Conservation (phyloP, 345 rosid genomes). For the Eucalyptus marginata region DNA sequence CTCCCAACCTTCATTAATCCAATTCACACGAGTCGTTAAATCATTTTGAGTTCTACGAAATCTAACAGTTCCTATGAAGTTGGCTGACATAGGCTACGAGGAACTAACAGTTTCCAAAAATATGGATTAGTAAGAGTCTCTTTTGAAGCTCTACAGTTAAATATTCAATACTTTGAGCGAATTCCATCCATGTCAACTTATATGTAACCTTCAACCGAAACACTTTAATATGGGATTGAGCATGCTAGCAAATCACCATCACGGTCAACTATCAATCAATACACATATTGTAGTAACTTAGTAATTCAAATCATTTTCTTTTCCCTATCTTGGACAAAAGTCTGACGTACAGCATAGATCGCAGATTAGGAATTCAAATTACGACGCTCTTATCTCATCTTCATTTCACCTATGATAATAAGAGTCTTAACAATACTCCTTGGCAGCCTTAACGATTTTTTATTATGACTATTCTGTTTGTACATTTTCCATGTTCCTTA, state of each 20-base stretch:
- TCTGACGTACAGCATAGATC: neutral
- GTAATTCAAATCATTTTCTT: neutral
- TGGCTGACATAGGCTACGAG: neutral
- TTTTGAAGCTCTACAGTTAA: neutral
- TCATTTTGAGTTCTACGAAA: neutral
- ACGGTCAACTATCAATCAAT: rapidly evolving
- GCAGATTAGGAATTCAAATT: neutral
- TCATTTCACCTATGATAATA: neutral
- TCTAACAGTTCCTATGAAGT: neutral
- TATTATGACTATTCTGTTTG: neutral
- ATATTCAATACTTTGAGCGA: neutral
- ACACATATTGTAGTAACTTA: neutral
- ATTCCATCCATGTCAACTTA: neutral
- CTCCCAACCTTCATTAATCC: neutral
- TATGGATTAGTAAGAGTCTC: neutral
- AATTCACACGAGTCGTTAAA: neutral
- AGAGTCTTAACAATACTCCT: neutral
- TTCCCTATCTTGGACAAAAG: neutral
- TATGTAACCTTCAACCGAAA: rapidly evolving
- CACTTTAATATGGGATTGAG: neutral
- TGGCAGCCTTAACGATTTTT: neutral
- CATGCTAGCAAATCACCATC: neutral
- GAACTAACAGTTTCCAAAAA: neutral
- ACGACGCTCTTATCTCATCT: neutral
- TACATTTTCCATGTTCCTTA: neutral